Base-by-base conservation (phyloP, 139 green algal genomes). In the Desmodesmus armatus region DNA sequence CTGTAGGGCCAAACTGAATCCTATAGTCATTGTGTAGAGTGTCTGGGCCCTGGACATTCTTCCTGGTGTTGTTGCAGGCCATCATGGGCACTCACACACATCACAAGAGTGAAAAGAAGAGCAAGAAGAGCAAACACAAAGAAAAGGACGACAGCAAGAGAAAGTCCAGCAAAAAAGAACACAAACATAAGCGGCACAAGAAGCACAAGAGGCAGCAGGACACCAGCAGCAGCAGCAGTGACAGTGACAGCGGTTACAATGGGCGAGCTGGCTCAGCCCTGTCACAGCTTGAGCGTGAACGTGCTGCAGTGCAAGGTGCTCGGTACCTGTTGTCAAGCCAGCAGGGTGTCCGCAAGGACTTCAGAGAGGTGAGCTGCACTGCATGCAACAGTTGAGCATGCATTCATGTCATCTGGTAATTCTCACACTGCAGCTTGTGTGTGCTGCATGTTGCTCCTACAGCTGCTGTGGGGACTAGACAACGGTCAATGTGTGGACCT, bases 401-500 rank as follows among this genome's bases (percentile, higher is more conserved):
- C 62, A 70, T 13, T 41, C 3, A 47, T 17, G 47, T 39, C 31
- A n/a, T 29, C 13, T 7, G 33, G 31, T 21, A 47, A 33, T 44
- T n/a, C 25, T 39, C 3, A n/a, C 19, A 29, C 9, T 29, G 19
- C 6, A 37, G 25, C 13, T 55, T 55, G 47, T 55, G 47, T 55
- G 47, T 7, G n/a, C 44, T 65, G 44, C 73, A 47, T 21, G 25
- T 43, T 9, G 33, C 25, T 49, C 21, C 31, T 67, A 66, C 80
- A 85, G 80, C 66, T 85, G 80, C 47, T 85, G 35, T 85, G 80
- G 80, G 35, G 40, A 35, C 25, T 85, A 21, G 80, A 85, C 66
- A 78, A 85, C 29, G 80, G 66, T 6, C 33, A 35, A 19, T 44
- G 47, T 17, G 66, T 70, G 33, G 66, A 47, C 25, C n/a, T 85